These are phyloP conservation scores for Barbatosphaeria neglecta DNA, from an alignment of 495 filamentous ascomycete species.

Conservation along the genomic window DNA sequence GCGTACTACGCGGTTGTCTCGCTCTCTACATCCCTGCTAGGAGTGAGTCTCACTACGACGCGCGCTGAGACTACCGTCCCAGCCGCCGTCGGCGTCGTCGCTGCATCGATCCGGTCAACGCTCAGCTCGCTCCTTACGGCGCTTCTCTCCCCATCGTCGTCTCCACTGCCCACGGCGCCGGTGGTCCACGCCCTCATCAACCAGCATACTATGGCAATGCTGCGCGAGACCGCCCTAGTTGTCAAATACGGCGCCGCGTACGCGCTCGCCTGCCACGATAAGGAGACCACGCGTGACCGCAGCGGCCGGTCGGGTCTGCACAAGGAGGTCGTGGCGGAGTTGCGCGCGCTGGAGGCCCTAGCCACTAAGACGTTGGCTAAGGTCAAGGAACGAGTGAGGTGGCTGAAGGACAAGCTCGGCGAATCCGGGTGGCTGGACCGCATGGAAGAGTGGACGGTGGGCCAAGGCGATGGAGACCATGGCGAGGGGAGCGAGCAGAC, in stretches of 20 bases:
- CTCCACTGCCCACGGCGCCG: neutral
- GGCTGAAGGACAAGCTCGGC: constrained; percentile 17
- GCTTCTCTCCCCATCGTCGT: constrained; percentile 8
- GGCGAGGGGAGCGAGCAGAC: constrained; percentile 8
- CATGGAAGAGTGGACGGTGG: constrained; percentile 13
- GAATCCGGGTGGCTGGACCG: constrained; percentile 30
- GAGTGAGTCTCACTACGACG: constrained; percentile 13
- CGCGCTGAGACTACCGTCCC: constrained; percentile 8
- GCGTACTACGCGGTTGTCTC: constrained; percentile 16
- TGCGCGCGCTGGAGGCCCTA: constrained; percentile 20
- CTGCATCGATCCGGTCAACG: constrained; percentile 5
- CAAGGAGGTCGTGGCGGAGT: constrained; percentile 22
- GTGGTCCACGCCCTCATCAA: constrained; percentile 6
- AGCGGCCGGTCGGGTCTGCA: constrained; percentile 19
- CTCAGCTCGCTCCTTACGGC: constrained; percentile 12
- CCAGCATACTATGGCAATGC: constrained; percentile 16
- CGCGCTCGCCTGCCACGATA: constrained; percentile 19
- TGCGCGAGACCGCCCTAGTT: constrained; percentile 25
- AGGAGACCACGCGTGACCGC: constrained; percentile 24
- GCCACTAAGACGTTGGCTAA: constrained; percentile 16
- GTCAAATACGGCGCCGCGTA: constrained; percentile 21
- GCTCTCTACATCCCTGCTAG: constrained; percentile 10
- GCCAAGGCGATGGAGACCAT: constrained; percentile 1
- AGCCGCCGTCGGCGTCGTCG: constrained; percentile 1
- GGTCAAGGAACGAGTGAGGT: constrained; percentile 18